Conservation (phyloP, 2,329 filamentous ascomycete species). For the Parascedosporium putredinis region DNA sequence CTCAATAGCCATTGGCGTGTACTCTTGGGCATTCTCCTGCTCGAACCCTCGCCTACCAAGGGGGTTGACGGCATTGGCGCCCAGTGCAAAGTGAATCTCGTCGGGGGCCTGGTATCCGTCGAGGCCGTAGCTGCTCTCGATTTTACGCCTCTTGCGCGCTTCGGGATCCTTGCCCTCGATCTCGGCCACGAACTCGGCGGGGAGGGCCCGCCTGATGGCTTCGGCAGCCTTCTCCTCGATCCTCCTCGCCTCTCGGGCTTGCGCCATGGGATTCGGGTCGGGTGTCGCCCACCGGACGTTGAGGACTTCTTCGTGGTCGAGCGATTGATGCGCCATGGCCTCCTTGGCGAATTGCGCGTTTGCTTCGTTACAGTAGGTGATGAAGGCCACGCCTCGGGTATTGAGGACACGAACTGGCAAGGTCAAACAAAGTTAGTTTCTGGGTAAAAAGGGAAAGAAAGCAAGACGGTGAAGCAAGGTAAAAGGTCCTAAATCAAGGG, state of each 20-base stretch:
- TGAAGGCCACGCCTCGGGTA: constrained; percentile 80
- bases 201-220: constrained; percentile 77
- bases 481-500: no score
- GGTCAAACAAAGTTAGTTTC: background rate
- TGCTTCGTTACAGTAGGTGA: constrained; percentile 86
- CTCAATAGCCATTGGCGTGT: constrained; percentile 31
- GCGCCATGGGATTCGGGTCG: constrained; percentile 89
- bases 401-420: constrained; percentile 65
- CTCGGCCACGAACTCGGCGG: constrained; percentile 84
- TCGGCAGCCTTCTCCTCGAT: constrained; percentile 96
- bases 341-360: constrained; percentile 89
- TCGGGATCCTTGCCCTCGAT: constrained; percentile 86
- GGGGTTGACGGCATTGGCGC: constrained; percentile 56
- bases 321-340: constrained; percentile 86
- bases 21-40: constrained; percentile 47
- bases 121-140: constrained; percentile 81
- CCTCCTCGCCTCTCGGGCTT: constrained; percentile 77
- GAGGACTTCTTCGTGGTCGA: constrained; percentile 85
- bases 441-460: background rate
- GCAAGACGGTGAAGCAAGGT: no score
- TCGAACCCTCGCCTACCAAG: constrained; percentile 48
- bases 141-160: constrained; percentile 75
- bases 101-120: constrained; percentile 91
- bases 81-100: constrained; percentile 81
- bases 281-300: constrained; percentile 97